phyloP scores from a whole-genome alignment of 306 rosid genomes.

The Lathyrus tuberosus region DNA sequence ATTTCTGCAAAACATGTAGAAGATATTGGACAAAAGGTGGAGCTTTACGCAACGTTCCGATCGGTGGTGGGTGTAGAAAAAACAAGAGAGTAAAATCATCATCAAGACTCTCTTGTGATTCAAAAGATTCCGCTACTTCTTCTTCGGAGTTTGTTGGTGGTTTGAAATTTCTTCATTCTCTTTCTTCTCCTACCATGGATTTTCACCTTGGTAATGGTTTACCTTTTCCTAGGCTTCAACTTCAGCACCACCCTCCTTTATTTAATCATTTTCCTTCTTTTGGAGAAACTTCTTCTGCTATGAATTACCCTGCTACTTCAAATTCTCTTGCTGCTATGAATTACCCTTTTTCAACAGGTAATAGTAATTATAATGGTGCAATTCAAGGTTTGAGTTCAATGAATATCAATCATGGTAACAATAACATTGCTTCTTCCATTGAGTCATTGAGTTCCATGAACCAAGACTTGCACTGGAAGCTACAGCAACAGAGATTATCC shows the following conservation, averaged over 20 bases:
- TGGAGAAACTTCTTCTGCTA: conserved; percentile 47
- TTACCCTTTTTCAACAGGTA: conserved; percentile 47
- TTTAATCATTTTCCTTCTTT: conserved; percentile 54
- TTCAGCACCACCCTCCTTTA: conserved; percentile 33
- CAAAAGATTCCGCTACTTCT: conserved; percentile 51
- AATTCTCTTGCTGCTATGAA: conserved; percentile 46
- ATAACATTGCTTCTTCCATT: conserved; percentile 67
- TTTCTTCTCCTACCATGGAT: conserved; percentile 71
- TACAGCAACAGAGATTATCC: conserved; percentile 87
- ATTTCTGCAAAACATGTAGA: conserved; percentile 94
- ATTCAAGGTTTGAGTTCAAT: conserved; percentile 56
- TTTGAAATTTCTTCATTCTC: conserved; percentile 66
- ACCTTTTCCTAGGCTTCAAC: conserved; percentile 53
- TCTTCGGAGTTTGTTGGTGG: conserved; percentile 51
- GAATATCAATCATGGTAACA: conserved; percentile 45
- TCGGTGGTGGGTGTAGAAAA: conserved; percentile 95
- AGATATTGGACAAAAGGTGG: conserved; percentile 98
- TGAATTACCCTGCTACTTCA: conserved; percentile 40
- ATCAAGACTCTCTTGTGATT: conserved; percentile 59
- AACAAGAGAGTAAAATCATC: conserved; percentile 77
- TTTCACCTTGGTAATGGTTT: conserved; percentile 61
- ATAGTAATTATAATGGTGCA: conserved; percentile 28
- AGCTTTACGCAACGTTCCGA: conserved; percentile 84
- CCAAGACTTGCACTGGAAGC: conserved; percentile 96
- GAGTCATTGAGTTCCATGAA: conserved; percentile 89